These are phyloP conservation scores for Paecilomyces formosus DNA, from an alignment of 2,329 filamentous ascomycete species.

Conservation along the genomic window DNA sequence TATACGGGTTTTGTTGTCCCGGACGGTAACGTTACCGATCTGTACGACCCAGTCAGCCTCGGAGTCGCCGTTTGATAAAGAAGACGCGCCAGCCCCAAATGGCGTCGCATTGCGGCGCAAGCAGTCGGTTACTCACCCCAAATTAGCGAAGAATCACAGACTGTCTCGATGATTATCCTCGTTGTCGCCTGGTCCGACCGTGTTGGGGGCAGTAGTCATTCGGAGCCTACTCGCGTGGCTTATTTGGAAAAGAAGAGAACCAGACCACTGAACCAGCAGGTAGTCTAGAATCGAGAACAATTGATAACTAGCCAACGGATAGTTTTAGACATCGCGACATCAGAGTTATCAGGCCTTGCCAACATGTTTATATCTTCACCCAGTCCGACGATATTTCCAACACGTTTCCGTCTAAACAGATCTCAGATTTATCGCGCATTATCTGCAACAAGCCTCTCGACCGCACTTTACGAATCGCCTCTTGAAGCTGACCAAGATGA, in stretches of 20 bases:
- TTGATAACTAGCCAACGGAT: not conserved
- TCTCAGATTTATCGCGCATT: conserved; percentile 4
- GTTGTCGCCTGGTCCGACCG: not conserved
- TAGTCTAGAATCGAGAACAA: not conserved
- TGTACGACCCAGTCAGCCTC: not conserved
- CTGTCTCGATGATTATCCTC: not conserved
- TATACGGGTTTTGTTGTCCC: conserved; percentile 3
- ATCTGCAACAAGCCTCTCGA: conserved; percentile 8
- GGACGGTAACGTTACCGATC: conserved; percentile 4
- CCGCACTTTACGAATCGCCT: conserved; percentile 5
- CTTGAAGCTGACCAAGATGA: not conserved
- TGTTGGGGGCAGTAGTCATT: not conserved
- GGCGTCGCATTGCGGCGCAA: not conserved
- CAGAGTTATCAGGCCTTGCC: not conserved
- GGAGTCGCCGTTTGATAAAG: not conserved
- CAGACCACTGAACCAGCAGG: not conserved
- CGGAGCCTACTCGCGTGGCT: not conserved
- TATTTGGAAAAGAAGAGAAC: not conserved
- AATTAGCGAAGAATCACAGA: not conserved
- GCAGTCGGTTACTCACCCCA: not conserved
- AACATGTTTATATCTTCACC: not conserved
- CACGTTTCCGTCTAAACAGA: not conserved
- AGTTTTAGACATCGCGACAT: not conserved
- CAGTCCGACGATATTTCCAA: not conserved
- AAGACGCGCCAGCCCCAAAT: not conserved